These are phyloP conservation scores for Colletotrichum sp. DNA, from an alignment of 2,329 filamentous ascomycete species.

Conservation along the genomic window DNA sequence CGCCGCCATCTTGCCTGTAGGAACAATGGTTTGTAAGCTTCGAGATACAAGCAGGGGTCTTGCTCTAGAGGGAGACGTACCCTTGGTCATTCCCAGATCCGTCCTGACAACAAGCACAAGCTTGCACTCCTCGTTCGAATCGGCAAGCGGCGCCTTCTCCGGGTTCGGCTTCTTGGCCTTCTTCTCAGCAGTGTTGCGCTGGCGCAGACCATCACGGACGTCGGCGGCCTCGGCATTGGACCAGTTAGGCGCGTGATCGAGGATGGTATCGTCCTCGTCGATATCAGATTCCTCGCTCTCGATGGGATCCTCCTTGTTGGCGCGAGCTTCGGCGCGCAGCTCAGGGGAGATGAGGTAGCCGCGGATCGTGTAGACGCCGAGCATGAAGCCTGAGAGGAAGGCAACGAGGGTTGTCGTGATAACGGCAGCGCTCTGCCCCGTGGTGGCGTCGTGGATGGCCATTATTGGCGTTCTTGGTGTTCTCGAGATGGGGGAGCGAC, in stretches of 20 bases:
- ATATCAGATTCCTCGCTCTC: constrained; percentile 75
- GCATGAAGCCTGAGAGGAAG: constrained; percentile 78
- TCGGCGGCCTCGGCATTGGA: constrained; percentile 66
- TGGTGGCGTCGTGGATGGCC: constrained; percentile 1
- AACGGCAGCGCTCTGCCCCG: constrained; percentile 49
- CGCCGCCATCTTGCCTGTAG: constrained; percentile 90
- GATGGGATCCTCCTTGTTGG: constrained; percentile 62
- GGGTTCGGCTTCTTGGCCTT: constrained; percentile 35
- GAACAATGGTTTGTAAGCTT: not conserved
- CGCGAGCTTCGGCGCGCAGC: constrained; percentile 61
- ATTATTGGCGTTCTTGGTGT: not conserved
- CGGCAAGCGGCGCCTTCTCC: constrained; percentile 30
- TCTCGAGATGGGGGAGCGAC: not conserved
- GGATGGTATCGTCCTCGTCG: constrained; percentile 61
- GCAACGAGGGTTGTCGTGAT: constrained; percentile 77
- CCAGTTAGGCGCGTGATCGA: constrained; percentile 74
- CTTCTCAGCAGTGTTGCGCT: constrained; percentile 31
- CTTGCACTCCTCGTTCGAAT: constrained; percentile 82
- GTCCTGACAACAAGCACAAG: constrained; percentile 90
- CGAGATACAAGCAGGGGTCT: not conserved
- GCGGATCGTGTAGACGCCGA: constrained; percentile 75
- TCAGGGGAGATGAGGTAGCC: constrained; percentile 64
- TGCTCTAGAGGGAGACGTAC: constrained; percentile 50
- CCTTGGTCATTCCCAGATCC: constrained; percentile 97
- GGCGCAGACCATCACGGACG: constrained; percentile 58